Conservation (phyloP, 2,329 filamentous ascomycete species). For the Sarocladium brachiariae region DNA sequence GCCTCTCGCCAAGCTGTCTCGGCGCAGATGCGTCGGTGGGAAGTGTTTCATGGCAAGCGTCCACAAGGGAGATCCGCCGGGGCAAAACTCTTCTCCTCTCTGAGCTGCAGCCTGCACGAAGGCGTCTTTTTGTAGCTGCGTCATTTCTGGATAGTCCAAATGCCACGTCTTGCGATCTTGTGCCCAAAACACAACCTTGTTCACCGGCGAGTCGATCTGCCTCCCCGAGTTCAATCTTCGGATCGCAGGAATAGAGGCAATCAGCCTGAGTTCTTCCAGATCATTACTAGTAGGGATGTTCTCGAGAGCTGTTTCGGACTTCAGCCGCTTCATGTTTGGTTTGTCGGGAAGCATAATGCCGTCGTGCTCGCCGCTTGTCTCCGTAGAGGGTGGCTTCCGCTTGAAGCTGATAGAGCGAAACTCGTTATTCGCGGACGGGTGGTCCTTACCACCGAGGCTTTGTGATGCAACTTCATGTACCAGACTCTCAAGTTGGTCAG, state of each 20-base stretch:
- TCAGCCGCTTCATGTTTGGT: slow-evolving; percentile 48
- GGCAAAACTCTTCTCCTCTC: slow-evolving; percentile 46
- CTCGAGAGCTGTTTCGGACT: slow-evolving; percentile 40
- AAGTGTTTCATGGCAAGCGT: slow-evolving; percentile 52
- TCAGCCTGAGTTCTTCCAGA: slow-evolving; percentile 37
- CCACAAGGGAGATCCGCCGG: slow-evolving; percentile 46
- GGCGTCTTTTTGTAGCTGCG: slow-evolving; percentile 48
- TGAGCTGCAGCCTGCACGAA: slow-evolving; percentile 45
- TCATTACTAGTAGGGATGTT: slow-evolving; percentile 25
- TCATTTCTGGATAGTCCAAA: slow-evolving; percentile 58
- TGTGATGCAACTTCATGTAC: slow-evolving; percentile 48
- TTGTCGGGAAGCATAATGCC: slow-evolving; percentile 32
- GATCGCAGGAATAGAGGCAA: slow-evolving; percentile 44
- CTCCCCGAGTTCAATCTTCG: slow-evolving; percentile 43
- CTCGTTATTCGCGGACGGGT: slow-evolving; percentile 12
- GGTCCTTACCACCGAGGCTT: slow-evolving; percentile 44
- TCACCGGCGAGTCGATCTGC: slow-evolving; percentile 50
- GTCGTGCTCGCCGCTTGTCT: slow-evolving; percentile 43
- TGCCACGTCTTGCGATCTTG: slow-evolving; percentile 51
- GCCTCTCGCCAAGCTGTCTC: background rate
- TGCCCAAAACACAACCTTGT: slow-evolving; percentile 53
- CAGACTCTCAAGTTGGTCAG: slow-evolving; percentile 43
- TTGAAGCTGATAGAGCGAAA: slow-evolving; percentile 33
- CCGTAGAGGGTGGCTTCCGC: slow-evolving; percentile 41
- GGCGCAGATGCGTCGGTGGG: slow-evolving; percentile 30